Conservation (phyloP, 2,329 filamentous ascomycete species). For the Sclerotinia subarctica region DNA sequence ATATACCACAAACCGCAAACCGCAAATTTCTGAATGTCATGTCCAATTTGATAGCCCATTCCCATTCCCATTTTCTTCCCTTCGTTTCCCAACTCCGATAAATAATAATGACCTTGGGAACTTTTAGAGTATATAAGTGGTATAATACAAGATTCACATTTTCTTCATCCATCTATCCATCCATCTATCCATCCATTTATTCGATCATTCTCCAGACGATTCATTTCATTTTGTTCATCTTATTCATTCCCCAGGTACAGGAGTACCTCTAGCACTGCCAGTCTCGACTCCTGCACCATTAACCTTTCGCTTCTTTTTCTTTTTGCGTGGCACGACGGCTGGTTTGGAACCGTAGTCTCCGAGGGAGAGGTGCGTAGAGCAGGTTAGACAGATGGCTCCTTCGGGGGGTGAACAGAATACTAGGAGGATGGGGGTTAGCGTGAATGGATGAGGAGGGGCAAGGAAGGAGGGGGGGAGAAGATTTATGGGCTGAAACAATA, state of each 20-base stretch:
- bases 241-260: constrained; percentile 43
- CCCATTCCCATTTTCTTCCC: not conserved
- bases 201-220: not conserved
- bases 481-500: not conserved
- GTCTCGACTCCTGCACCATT: constrained; percentile 53
- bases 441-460: not conserved
- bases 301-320: constrained; percentile 72
- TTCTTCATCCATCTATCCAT: too few species aligned
- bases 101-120: too few species aligned
- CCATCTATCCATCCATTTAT: not conserved
- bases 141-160: too few species aligned
- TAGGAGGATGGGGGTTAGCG: constrained; percentile 31
- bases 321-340: constrained; percentile 67
- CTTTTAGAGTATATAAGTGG: not conserved
- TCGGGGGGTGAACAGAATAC: constrained; percentile 70
- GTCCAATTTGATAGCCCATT: too few species aligned
- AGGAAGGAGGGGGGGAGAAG: not conserved
- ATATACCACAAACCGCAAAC: too few species aligned
- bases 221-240: not conserved
- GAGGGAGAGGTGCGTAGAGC: constrained; percentile 74
- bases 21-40: too few species aligned
- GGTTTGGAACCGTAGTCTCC: constrained; percentile 73
- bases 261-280: constrained; percentile 59
- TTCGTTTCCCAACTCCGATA: not conserved
- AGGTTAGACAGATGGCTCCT: constrained; percentile 74